Percentiles rank a stretch among this genome's conserved stretches.
Evolutionary conservation across 495 filamentous ascomycete genomes (phyloP).

Genomic region (Lasiosphaeria miniovina): DNA sequence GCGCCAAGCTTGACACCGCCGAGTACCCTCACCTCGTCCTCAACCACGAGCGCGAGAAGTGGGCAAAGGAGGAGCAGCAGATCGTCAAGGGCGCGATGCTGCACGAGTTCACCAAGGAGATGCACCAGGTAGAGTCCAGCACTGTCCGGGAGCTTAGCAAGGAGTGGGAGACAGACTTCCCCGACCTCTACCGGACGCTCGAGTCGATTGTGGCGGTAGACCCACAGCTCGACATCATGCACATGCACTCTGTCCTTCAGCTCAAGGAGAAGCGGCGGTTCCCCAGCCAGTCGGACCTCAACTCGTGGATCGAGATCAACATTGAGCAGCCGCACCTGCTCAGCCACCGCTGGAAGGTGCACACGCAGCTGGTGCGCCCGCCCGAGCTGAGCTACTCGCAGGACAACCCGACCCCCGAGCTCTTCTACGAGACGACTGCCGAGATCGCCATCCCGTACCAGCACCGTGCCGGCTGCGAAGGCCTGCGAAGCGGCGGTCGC

Average conservation of each 20-base stretch:
- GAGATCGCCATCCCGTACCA: slow-evolving; percentile 33
- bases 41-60: slow-evolving; percentile 40
- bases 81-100: slow-evolving; percentile 36
- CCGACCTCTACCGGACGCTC: slow-evolving; percentile 42
- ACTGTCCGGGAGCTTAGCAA: slow-evolving; percentile 40
- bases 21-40: slow-evolving; percentile 47
- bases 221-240: slow-evolving; percentile 48
- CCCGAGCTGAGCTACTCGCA: slow-evolving; percentile 36
- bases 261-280: slow-evolving; percentile 44
- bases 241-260: slow-evolving; percentile 48
- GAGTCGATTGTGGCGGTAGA: slow-evolving; percentile 33
- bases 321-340: slow-evolving; percentile 43
- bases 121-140: slow-evolving; percentile 41
- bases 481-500: slow-evolving; percentile 30
- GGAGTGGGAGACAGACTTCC: slow-evolving; percentile 42
- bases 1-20: slow-evolving; percentile 32
- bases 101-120: slow-evolving; percentile 46
- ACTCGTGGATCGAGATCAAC: slow-evolving; percentile 46
- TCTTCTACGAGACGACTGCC: slow-evolving; percentile 32
- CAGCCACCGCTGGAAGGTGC: slow-evolving; percentile 47
- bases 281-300: slow-evolving; percentile 46
- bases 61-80: slow-evolving; percentile 33
- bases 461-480: slow-evolving; percentile 40
- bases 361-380: slow-evolving; percentile 48
- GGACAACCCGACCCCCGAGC: slow-evolving; percentile 29